Percentiles rank a stretch among this genome's conserved stretches.
Evolutionary conservation across 2,329 filamentous ascomycete species (phyloP).

Genomic region (Sphaerulina musiva): DNA sequence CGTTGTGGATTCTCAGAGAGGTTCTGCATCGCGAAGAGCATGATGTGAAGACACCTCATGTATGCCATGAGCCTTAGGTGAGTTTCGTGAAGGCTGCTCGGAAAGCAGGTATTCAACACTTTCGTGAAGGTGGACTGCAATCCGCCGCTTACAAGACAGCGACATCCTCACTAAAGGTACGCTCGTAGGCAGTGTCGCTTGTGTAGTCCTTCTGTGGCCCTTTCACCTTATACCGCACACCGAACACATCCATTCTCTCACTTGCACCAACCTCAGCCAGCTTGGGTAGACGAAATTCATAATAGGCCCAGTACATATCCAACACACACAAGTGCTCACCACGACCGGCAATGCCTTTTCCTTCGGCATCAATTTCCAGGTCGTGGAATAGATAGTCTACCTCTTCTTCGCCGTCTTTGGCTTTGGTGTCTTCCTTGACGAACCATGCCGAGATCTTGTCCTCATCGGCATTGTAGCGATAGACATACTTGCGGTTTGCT

Average conservation of each 20-base stretch:
- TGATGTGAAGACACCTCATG: not conserved
- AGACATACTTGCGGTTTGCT: conserved; percentile 64
- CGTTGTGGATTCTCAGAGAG: not conserved
- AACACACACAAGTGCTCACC: conserved; percentile 64
- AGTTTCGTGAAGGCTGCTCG: conserved; percentile 4
- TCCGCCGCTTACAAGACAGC: conserved; percentile 11
- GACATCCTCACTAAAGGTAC: conserved; percentile 17
- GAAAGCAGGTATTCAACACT: not conserved
- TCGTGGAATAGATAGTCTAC: conserved; percentile 72
- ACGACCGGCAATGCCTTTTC: conserved; percentile 52
- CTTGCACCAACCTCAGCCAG: conserved; percentile 16
- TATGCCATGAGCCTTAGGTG: not conserved
- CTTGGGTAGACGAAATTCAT: conserved; percentile 51
- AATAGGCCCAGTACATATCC: conserved; percentile 65
- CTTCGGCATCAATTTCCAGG: conserved; percentile 52
- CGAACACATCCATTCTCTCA: conserved; percentile 32
- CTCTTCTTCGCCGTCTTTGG: conserved; percentile 33
- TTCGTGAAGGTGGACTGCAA: not conserved
- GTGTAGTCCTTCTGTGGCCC: conserved; percentile 36
- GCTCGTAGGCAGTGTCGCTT: conserved; percentile 34
- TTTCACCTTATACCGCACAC: conserved; percentile 34
- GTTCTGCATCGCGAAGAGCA: not conserved
- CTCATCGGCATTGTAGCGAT: conserved; percentile 58
- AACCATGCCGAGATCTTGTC: conserved; percentile 71
- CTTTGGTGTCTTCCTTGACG: conserved; percentile 57